Evolutionary conservation across 345 rosid genomes (phyloP).

Genomic region (Ceriops tagal): DNA sequence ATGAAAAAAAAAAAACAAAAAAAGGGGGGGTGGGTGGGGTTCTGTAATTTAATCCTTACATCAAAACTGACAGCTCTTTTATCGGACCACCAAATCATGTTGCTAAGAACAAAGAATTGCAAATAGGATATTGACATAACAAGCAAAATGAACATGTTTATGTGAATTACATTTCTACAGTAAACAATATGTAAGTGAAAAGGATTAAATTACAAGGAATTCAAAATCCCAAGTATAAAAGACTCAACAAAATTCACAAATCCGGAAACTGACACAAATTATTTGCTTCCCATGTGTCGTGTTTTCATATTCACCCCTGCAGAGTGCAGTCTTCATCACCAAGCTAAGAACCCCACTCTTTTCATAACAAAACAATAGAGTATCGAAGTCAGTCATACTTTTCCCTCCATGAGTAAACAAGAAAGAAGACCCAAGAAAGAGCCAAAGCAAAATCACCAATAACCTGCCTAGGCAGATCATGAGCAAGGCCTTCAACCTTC

Average conservation of each 20-base stretch:
- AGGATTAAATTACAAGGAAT: neutral
- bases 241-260: neutral
- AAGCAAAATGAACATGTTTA: too few species aligned
- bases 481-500: slow-evolving; percentile 17
- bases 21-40: too few species aligned
- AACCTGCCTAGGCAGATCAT: slow-evolving; percentile 25
- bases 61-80: too few species aligned
- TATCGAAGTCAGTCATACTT: slow-evolving; percentile 12
- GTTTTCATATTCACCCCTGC: neutral
- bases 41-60: too few species aligned
- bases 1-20: accelerated
- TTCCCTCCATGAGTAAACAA: slow-evolving; percentile 25
- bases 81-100: too few species aligned
- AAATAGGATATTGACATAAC: too few species aligned
- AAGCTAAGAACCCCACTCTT: slow-evolving; percentile 6
- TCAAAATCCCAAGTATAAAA: slow-evolving; percentile 1
- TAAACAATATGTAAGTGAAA: too few species aligned
- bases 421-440: slow-evolving; percentile 23
- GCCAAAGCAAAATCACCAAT: slow-evolving; percentile 19
- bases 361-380: neutral
- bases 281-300: neutral
- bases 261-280: neutral
- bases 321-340: neutral
- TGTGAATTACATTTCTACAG: too few species aligned
- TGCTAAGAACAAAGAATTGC: too few species aligned